Evolutionary conservation across 164 flowering plant genomes (phyloP).

Genomic region (Sextonia rubra): DNA sequence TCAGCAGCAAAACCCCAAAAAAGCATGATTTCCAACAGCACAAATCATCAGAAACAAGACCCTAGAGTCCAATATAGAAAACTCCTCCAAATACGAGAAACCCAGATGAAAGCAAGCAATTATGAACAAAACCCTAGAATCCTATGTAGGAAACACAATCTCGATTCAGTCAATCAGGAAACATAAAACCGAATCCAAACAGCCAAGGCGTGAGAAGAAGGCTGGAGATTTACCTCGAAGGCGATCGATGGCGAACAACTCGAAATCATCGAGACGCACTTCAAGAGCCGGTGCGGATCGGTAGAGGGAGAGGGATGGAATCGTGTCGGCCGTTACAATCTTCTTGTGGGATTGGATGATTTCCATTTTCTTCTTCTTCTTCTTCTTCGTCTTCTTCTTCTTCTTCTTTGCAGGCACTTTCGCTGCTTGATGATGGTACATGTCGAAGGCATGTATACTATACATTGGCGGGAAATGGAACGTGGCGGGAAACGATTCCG

Average conservation of each 20-base stretch:
- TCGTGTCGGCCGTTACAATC: constrained; percentile 18
- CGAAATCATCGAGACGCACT: constrained; percentile 87
- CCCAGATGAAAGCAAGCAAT: too few species aligned
- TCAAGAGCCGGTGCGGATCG: constrained; percentile 73
- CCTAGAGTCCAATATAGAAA: too few species aligned
- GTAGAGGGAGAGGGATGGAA: constrained; percentile 58
- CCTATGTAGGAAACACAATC: not conserved
- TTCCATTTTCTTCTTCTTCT: constrained; percentile 40
- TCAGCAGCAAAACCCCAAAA: too few species aligned
- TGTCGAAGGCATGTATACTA: too few species aligned
- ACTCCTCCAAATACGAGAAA: too few species aligned
- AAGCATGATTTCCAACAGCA: too few species aligned
- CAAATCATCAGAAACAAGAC: too few species aligned
- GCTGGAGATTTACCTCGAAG: constrained; percentile 57
- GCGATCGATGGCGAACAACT: constrained; percentile 83
- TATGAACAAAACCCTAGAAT: not conserved
- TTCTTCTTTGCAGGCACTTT: not conserved
- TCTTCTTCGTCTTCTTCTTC: not conserved
- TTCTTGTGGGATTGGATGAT: constrained; percentile 42
- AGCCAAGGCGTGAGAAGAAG: not conserved
- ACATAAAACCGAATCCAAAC: not conserved
- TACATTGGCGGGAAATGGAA: too few species aligned
- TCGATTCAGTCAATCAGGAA: not conserved
- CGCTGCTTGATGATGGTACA: not conserved
- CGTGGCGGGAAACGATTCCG: constrained; percentile 12